Evolutionary conservation across 768 basidiomycete species (phyloP), one percentile per base, ranked within the genome.

Genomic region (Hygrocybe punicea): DNA sequence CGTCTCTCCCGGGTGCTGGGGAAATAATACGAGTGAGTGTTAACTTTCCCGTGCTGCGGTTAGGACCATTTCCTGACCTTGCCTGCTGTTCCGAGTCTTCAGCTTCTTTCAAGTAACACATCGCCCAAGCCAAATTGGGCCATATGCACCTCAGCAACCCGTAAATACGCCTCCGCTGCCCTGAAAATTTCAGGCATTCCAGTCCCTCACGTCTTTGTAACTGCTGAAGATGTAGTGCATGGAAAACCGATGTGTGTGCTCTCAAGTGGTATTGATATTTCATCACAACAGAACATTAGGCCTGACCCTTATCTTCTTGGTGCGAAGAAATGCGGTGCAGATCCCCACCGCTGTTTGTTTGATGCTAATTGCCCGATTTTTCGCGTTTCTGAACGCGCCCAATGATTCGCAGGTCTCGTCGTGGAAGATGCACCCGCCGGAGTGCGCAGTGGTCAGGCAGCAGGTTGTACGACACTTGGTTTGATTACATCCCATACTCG

Each of bases 221-320:
- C 84, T 4, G 86, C 92, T n/a, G 87, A 95, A 66, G 87, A 93
- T 60, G 92, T 95, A 4, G 69, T 69, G 11, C 72, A 84, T 59
- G 94, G 94, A 39, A 97, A 97, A 74, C 94, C 94, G 23, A 77
- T 73, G 84, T 85, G 66, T 59, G 78, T 51, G 33, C 54, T 34
- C 19, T 57, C 44, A 13, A 46, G 45, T 49, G 25, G 14, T 35
- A 52, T 59, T 40, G 57, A 34, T 37, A 51, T 14, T 51, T 47
- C 42, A 37, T 44, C 44, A 14, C 4, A 14, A 50, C 25, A 33
- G n/a, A 14, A 42, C 45, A 48, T 21, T 55, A 84, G 85, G 64
- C 93, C 95, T 9, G 94, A 95, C 63, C 95, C 95, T 1, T 98
- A 96, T 74, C 75, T 97, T 36, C 81, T 88, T 42, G 95, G 93